Base-by-base conservation (phyloP, 805 yeast genomes). In the Priceomyces melissophilus region DNA sequence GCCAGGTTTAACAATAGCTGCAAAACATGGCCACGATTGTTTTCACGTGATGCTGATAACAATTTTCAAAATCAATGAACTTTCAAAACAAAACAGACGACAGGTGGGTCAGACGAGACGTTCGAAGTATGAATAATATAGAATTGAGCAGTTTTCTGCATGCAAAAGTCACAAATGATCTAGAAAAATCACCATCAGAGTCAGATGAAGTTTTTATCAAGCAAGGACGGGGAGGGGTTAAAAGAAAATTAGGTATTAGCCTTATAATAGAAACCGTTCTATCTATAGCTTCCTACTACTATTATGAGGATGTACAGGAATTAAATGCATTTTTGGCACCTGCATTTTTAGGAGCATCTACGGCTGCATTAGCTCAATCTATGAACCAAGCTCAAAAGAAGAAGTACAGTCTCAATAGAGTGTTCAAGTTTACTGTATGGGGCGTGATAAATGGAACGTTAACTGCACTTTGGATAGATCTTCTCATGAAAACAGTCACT, bases 361-460 rank as follows among this genome's bases (percentile, higher is more conserved):
- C 73, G 1, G 73, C 72, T 2, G 69, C 67, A 15, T 52, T 68
- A 40, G 75, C 74, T 2, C 74, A 69, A 50, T 62, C 72, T 3
- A 35, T 65, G 3, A 67, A 60, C 46, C 75, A 69, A 49, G 57
- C 54, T 40, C 43, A 47, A 37, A 65, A 58, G 42, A 55, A 49
- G 29, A 68, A 65, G 43, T 58, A 61, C 41, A 60, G 60, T 16
- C 44, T 59, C 6, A 57, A 55, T 41, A 54, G 60, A 28, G 55
- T 52, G 37, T 46, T 64, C 40, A 81, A 81, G 50, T 81, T 81
- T 47, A 52, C 69, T 42, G 53, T 73, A 2, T 81, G 85, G 85
- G 87, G 87, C 12, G 57, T 68, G 10, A 60, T 81, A 35, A 80
- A 80, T 54, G 87, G 86, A 1, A 51, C 69, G 12, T 56, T 79